Evolutionary conservation across 805 yeast genomes (phyloP).

Genomic region (Candida ulmi): DNA sequence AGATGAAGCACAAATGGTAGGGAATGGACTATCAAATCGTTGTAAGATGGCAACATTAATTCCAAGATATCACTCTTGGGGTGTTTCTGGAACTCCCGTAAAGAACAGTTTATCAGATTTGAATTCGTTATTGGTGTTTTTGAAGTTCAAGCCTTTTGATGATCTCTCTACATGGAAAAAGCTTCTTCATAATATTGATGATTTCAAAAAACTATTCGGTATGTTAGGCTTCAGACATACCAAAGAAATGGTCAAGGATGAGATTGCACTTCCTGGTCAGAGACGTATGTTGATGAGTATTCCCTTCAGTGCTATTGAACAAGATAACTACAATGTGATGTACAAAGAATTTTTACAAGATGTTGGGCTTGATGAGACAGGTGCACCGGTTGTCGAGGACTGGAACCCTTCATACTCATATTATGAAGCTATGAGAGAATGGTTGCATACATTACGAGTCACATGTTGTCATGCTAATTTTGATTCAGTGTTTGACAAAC

Average conservation of each 20-base stretch:
- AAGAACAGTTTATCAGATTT: constrained; percentile 62
- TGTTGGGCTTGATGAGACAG: constrained; percentile 45
- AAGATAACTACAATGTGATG: constrained; percentile 68
- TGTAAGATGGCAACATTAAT: constrained; percentile 75
- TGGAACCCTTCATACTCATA: constrained; percentile 42
- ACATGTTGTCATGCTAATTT: constrained; percentile 76
- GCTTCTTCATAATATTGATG: constrained; percentile 17
- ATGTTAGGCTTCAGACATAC: constrained; percentile 70
- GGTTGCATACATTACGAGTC: constrained; percentile 69
- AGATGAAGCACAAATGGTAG: constrained; percentile 95
- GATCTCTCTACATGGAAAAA: constrained; percentile 14
- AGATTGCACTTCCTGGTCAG: constrained; percentile 77
- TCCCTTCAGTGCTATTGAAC: constrained; percentile 79
- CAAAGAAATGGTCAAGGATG: constrained; percentile 72
- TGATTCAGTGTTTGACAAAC: constrained; percentile 10
- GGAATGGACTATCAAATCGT: constrained; percentile 64
- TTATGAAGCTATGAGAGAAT: constrained; percentile 47
- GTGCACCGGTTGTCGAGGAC: constrained; percentile 40
- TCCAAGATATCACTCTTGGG: constrained; percentile 91
- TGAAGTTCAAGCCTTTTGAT: constrained; percentile 60
- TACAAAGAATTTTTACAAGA: constrained; percentile 53
- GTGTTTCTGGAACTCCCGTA: constrained; percentile 93
- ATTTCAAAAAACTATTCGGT: constrained; percentile 49
- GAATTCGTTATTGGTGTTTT: constrained; percentile 62
- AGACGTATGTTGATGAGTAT: constrained; percentile 60